phyloP scores from a whole-genome alignment of 2,329 filamentous ascomycete genomes.

The Tolypocladium tropicale region DNA sequence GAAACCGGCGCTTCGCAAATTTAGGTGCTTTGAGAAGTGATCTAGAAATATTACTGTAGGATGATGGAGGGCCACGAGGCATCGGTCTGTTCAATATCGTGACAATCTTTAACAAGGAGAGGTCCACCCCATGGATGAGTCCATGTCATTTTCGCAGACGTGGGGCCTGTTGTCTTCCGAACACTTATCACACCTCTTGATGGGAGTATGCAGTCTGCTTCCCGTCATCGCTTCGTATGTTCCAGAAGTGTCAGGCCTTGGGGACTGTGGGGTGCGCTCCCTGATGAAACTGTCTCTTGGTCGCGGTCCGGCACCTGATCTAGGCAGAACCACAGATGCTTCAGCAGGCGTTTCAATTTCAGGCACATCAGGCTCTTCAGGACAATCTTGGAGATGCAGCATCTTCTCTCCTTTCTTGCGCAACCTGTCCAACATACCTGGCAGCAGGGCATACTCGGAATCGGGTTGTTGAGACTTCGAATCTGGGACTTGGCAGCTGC shows the following conservation, averaged over 20 bases:
- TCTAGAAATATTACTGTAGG: not conserved
- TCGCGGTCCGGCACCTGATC: not conserved
- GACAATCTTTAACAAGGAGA: not conserved
- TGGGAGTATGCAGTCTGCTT: constrained; percentile 5
- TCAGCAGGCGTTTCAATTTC: not conserved
- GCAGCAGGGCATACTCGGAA: constrained; percentile 8
- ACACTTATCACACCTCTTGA: constrained; percentile 12
- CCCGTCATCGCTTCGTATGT: constrained; percentile 15
- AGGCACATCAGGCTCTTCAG: not conserved
- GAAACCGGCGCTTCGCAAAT: no score
- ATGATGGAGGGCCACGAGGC: not conserved
- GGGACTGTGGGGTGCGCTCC: constrained; percentile 8
- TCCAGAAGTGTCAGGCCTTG: constrained; percentile 7
- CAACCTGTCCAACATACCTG: constrained; percentile 17
- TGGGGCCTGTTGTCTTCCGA: constrained; percentile 23
- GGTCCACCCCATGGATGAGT: not conserved
- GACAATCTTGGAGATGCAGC: constrained; percentile 12
- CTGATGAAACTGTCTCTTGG: constrained; percentile 12
- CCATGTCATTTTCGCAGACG: constrained; percentile 17
- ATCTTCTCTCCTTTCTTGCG: constrained; percentile 15
- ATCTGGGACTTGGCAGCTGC: constrained; percentile 11
- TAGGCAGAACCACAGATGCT: not conserved
- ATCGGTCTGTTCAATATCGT: not conserved
- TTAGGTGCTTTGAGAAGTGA: not conserved
- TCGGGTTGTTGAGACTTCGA: constrained; percentile 3